Evolutionary conservation across 2,329 filamentous ascomycete species (phyloP), one percentile per base, ranked within the genome.

Genomic region (Diplodia corticola): DNA sequence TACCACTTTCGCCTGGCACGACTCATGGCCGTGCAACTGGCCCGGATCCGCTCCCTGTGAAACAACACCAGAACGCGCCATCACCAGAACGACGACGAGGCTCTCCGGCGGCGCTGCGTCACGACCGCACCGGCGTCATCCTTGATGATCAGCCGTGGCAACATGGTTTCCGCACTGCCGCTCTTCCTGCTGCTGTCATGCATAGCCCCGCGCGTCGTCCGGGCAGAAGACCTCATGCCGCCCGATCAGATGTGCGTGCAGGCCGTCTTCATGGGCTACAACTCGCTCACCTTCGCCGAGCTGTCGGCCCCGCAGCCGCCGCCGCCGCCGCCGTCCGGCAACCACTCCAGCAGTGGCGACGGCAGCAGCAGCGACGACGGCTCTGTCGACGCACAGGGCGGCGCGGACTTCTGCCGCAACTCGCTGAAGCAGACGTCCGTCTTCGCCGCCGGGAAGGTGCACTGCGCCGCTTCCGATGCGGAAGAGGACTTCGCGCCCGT

Each of bases 171-270:
- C 3, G 28, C 30, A 5, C 5, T 54, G 40, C 26, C 35, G 26
- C 7, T 60, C 20, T 35, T 35, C 5, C 57, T 49, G 7, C 57
- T 49, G 44, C 57, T 61, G 6, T 61, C n/a, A 28, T 28, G 33
- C 17, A 4, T 35, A n/a, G 40, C 44, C 10, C 12, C 13, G n/a
- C 5, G 40, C 17, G n/a, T 24, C 17, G n/a, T 24, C 10, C 40
- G 22, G 13, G 40, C 57, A 5, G 44, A 61, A n/a, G 44, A 46
- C 12, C 57, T 61, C 5, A 44, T 61, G 7, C n/a, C 57, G 12
- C 57, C 57, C 6, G 57, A 61, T n/a, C 57, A 35, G 44, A n/a
- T 61, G 15, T 61, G 57, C 44, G 57, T 61, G 15, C 57, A 49
- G 13, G 57, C 57, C 20, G 20, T 61, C 24, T 61, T 61, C 44